Evolutionary conservation across 345 rosid genomes (phyloP), one percentile per base, ranked within the genome.

Genomic region (Salix exigua): DNA sequence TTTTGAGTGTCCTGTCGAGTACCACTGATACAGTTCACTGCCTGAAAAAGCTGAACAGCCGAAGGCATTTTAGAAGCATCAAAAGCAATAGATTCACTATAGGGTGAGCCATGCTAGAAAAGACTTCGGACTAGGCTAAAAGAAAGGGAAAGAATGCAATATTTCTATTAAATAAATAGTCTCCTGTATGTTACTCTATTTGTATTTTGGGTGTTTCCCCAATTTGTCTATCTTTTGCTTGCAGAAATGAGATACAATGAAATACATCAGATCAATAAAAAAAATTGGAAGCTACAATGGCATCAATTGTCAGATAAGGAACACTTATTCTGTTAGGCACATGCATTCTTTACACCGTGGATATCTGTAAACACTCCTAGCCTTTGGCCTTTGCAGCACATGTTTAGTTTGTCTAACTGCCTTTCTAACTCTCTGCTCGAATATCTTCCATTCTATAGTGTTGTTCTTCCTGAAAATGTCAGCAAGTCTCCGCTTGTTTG

Each of bases 361-460:
- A 77, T 90, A 91, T 58, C 97, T 86, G 84, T 91, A 94, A 62
- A 96, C 84, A 75, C 98, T 94, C 83, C 97, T 88, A n/a, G 86
- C 94, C 66, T 83, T 88, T 4, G 99, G 94, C 83, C 98, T 91
- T 67, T 81, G 74, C 73, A 87, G 85, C 42, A 96, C 88, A 70
- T 91, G 92, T 86, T 96, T 96, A 31, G 97, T 94, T 78, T 96
- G 99, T 82, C 99, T 86, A 76, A 92, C 92, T 0, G 93, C 92
- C 77, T 94, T 94, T 77, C 99, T 90, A 83, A 94, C 86, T 84
- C 99, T 90, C 71, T 87, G 97, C 83, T 94, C 97, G 66, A 92
- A 94, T 55, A 94, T 84, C 79, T 88, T 91, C 96, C 99, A 93
- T 75, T 92, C 90, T 77, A 91, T 91, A 0, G 96, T 89, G 44